Evolutionary conservation across 2,329 filamentous ascomycete genomes (phyloP).

Genomic region (Fusarium sp.): DNA sequence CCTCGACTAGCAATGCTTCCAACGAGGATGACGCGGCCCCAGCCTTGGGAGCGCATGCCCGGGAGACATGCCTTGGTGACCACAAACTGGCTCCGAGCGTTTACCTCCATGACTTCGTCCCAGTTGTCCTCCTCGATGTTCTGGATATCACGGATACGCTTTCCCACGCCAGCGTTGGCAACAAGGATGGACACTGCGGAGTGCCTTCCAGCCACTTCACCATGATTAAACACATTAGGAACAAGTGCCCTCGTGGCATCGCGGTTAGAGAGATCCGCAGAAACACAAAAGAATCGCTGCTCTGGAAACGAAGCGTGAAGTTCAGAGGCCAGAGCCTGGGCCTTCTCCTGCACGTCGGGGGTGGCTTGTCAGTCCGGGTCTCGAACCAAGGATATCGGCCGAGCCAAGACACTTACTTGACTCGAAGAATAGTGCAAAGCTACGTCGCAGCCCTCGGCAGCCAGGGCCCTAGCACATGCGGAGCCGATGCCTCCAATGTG

Average conservation of each 20-base stretch:
- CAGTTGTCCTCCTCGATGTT: constrained; percentile 51
- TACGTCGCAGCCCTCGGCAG: constrained; percentile 51
- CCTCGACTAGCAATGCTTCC: constrained; percentile 50
- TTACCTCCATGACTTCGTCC: constrained; percentile 52
- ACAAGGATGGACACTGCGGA: constrained; percentile 47
- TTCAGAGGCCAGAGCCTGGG: constrained; percentile 44
- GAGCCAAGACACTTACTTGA: constrained; percentile 36
- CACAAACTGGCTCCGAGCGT: constrained; percentile 50
- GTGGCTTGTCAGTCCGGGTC: not conserved
- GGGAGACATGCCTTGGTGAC: constrained; percentile 47
- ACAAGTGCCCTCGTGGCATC: constrained; percentile 20
- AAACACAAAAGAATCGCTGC: constrained; percentile 8
- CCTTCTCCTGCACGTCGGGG: constrained; percentile 42
- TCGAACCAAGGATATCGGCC: not conserved
- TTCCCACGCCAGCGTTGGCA: constrained; percentile 49
- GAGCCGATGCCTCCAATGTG: constrained; percentile 52
- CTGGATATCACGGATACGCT: constrained; percentile 48
- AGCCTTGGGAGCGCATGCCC: constrained; percentile 47
- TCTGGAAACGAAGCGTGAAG: not conserved
- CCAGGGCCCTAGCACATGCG: constrained; percentile 46
- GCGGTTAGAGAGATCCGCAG: constrained; percentile 23
- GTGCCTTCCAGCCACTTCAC: constrained; percentile 25
- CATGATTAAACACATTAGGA: not conserved
- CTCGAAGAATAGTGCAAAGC: constrained; percentile 50
- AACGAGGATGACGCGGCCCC: constrained; percentile 49